Evolutionary conservation across 2,329 filamentous ascomycete species (phyloP).

Genomic region (Akanthomyces muscarius): DNA sequence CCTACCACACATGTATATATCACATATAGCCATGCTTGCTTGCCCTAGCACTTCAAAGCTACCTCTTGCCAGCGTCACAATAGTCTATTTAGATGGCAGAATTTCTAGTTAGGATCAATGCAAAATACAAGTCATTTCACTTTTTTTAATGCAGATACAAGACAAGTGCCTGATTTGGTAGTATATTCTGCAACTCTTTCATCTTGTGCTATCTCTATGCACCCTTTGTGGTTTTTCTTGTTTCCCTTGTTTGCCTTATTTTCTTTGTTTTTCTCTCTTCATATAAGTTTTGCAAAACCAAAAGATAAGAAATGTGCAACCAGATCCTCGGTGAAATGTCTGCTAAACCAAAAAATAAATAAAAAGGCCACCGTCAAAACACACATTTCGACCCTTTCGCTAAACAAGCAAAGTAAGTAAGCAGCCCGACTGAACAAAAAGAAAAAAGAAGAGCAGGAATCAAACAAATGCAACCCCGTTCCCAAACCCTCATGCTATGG

Average conservation of each 20-base stretch:
- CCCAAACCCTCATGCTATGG: constrained; percentile 8
- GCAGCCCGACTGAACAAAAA: background rate
- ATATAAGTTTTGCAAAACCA: constrained; percentile 16
- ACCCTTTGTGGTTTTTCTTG: background rate
- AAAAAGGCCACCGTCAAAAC: background rate
- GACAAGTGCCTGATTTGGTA: constrained; percentile 6
- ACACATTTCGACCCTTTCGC: background rate
- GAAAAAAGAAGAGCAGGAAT: background rate
- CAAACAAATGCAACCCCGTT: background rate
- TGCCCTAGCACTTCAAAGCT: background rate
- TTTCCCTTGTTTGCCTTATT: constrained; percentile 6
- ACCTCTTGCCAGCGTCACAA: too few species aligned
- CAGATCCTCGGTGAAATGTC: background rate
- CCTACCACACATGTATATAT: background rate
- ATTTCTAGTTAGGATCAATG: background rate
- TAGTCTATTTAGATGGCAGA: background rate
- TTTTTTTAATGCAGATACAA: background rate
- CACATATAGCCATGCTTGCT: background rate
- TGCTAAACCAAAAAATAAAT: background rate
- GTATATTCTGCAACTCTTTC: constrained; percentile 7
- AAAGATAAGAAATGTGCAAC: constrained; percentile 12
- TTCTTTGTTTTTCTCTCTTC: constrained; percentile 15
- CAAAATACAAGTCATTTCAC: background rate
- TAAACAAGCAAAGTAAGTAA: background rate
- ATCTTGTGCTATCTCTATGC: constrained; percentile 9